Evolutionary conservation across 2,329 filamentous ascomycete genomes (phyloP), one percentile per base, ranked within the genome.

Genomic region (Penicillium vulpinum): DNA sequence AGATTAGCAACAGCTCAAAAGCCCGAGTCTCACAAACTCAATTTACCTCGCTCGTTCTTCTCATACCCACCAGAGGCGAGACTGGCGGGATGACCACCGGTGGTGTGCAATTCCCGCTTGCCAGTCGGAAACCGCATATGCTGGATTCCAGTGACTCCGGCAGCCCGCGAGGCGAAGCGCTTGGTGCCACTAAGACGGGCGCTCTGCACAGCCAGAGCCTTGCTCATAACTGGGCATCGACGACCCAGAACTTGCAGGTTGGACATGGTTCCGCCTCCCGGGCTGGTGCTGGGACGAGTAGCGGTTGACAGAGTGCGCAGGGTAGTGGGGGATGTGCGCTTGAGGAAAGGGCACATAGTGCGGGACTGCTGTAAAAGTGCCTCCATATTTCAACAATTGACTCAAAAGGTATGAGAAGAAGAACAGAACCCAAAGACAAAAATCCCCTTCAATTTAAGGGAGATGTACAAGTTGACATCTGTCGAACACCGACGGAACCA

Each of bases 191-290:
- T 70, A 57, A 78, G 66, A 46, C 77, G 74, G 44, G 77, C 72
- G 60, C 76, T 78, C 82, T 97, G 93, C 38, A 97, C 88, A 60
- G 91, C 90, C 75, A 99, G 85, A 40, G 94, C 94, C 83, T 97
- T 96, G 76, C 92, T 93, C 94, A 99, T 99, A 77, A 99, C 89
- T 57, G 94, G 94, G 84, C 94, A 99, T 76, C 93, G 91, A 73
- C 92, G 88, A 70, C 91, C 94, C 71, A 96, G 87, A 66, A 94
- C 86, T 81, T 97, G 94, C 70, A 99, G 84, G 80, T 96, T 97
- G 71, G 92, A 96, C 86, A 97, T 96, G 77, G 91, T 91, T 70
- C 92, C 91, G 65, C 92, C 93, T 70, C 92, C 90, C 56, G 88
- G 88, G 51, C 71, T 73, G 52, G 89, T 89, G 61, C 83, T 82